These are phyloP conservation scores for Leucosporidium creatinivorum DNA, from an alignment of 768 basidiomycete genomes.

Conservation along the genomic window DNA sequence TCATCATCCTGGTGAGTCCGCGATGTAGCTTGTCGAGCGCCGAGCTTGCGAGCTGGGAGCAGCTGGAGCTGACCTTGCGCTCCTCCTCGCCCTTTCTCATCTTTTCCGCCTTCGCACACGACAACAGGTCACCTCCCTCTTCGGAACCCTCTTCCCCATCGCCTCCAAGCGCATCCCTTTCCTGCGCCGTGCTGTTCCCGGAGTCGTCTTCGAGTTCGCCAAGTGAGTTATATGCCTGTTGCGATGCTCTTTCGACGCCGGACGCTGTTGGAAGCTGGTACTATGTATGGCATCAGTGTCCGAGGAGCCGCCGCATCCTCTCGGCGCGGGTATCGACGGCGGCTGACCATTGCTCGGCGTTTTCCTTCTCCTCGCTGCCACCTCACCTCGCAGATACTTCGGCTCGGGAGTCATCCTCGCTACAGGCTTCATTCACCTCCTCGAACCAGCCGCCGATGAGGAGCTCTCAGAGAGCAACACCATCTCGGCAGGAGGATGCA, in stretches of 20 bases:
- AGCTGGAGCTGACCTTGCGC: background rate
- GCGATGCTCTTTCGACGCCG: background rate
- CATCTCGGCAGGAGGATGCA: slow-evolving; percentile 33
- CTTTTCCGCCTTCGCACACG: slow-evolving; percentile 12
- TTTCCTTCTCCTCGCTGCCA: background rate
- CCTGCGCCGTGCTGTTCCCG: slow-evolving; percentile 28
- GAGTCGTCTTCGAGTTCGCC: slow-evolving; percentile 35
- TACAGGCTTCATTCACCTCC: slow-evolving; percentile 37
- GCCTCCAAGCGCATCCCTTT: slow-evolving; percentile 27
- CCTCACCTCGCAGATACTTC: slow-evolving; percentile 19
- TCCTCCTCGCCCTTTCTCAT: background rate
- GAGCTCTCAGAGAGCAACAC: slow-evolving; percentile 19
- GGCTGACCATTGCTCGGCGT: background rate
- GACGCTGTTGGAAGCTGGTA: too few species aligned
- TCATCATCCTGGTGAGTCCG: slow-evolving; percentile 18
- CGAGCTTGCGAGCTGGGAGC: background rate
- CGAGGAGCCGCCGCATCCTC: too few species aligned
- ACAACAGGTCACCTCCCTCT: slow-evolving; percentile 22
- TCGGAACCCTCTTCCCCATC: slow-evolving; percentile 38
- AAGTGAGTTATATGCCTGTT: slow-evolving; percentile 29
- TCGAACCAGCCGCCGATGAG: slow-evolving; percentile 32
- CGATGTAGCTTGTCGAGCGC: background rate
- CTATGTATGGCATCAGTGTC: too few species aligned
- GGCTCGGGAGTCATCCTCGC: slow-evolving; percentile 35
- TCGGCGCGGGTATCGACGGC: too few species aligned